These are phyloP conservation scores for Beauveria brongniartii DNA, from an alignment of 2,329 filamentous ascomycete species.

Conservation along the genomic window DNA sequence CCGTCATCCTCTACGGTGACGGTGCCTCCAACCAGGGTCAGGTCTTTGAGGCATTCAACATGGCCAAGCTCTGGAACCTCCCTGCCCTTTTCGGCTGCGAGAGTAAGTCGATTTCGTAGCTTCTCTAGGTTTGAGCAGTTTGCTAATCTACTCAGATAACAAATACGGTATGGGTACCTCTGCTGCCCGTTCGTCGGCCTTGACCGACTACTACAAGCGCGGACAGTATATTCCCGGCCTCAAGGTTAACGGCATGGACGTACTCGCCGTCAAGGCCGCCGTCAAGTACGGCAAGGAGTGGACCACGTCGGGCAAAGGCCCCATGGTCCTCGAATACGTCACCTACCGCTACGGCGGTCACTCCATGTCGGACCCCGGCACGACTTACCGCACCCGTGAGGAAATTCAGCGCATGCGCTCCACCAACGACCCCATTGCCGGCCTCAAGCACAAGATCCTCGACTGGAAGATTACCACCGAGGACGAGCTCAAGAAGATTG, in stretches of 20 bases:
- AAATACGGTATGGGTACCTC: conserved; percentile 99
- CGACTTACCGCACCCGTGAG: conserved; percentile 97
- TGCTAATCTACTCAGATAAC: conserved; percentile 61
- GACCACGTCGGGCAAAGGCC: conserved; percentile 75
- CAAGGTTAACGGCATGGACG: conserved; percentile 99
- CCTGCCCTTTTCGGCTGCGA: conserved; percentile 95
- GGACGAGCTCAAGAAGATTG: conserved; percentile 91
- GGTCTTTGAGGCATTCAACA: conserved; percentile 99
- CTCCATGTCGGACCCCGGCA: conserved; percentile 99
- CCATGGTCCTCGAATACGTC: conserved; percentile 95
- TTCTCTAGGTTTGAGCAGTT: conserved; percentile 10
- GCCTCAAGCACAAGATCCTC: conserved; percentile 94
- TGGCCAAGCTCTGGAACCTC: conserved; percentile 98
- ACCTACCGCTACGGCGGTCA: conserved; percentile 99
- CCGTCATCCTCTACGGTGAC: conserved; percentile 90
- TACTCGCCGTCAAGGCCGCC: conserved; percentile 93
- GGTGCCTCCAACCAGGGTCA: conserved; percentile 98
- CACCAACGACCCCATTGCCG: conserved; percentile 96
- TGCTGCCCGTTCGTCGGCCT: conserved; percentile 82
- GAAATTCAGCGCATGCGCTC: conserved; percentile 99
- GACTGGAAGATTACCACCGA: conserved; percentile 90
- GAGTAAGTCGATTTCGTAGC: conserved; percentile 54
- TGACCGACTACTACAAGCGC: conserved; percentile 99
- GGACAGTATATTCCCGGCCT: conserved; percentile 98
- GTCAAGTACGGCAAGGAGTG: conserved; percentile 91